A percentile compares a stretch with the other conserved stretches of the same genome.
These are phyloP conservation scores for Spinellus fusiger DNA, from an alignment of 192 early-diverging fungal genomes.

Conservation along the genomic window DNA sequence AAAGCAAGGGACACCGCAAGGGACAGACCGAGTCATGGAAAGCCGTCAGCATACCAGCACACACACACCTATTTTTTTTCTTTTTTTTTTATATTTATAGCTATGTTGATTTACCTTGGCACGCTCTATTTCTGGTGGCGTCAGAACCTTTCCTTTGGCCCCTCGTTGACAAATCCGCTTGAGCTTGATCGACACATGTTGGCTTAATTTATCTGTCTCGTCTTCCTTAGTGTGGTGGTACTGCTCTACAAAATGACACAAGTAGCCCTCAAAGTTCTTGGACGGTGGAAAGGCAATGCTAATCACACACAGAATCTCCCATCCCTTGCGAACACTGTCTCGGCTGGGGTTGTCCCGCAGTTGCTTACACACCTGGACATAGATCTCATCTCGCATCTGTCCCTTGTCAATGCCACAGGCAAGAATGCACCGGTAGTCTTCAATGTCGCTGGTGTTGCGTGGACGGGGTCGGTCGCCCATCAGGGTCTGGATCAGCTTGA, in stretches of 20 bases:
- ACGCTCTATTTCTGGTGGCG: constrained; percentile 64
- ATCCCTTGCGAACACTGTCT: constrained; percentile 73
- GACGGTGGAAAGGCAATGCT: constrained; percentile 87
- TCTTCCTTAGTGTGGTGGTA: constrained; percentile 48
- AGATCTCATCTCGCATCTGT: constrained; percentile 87
- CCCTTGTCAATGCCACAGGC: constrained; percentile 70
- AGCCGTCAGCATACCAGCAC: too few species aligned
- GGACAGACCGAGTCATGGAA: too few species aligned
- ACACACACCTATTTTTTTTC: background rate
- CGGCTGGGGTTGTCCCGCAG: constrained; percentile 69
- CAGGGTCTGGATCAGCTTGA: constrained; percentile 75
- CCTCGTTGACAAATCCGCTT: constrained; percentile 70
- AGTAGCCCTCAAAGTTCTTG: constrained; percentile 79
- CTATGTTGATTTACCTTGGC: constrained; percentile 30
- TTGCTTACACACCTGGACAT: constrained; percentile 91
- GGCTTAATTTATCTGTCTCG: constrained; percentile 44
- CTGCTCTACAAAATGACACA: constrained; percentile 70
- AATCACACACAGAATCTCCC: constrained; percentile 79
- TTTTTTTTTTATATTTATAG: constrained; percentile 2
- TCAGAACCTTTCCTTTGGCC: constrained; percentile 70
- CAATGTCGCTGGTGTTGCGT: constrained; percentile 30
- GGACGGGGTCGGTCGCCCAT: constrained; percentile 65
- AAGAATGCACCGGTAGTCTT: constrained; percentile 72
- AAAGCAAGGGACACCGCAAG: background rate
- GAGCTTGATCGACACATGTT: constrained; percentile 51